Base-by-base conservation (phyloP, 2,329 filamentous ascomycete genomes). In the Monilinia polystroma region DNA sequence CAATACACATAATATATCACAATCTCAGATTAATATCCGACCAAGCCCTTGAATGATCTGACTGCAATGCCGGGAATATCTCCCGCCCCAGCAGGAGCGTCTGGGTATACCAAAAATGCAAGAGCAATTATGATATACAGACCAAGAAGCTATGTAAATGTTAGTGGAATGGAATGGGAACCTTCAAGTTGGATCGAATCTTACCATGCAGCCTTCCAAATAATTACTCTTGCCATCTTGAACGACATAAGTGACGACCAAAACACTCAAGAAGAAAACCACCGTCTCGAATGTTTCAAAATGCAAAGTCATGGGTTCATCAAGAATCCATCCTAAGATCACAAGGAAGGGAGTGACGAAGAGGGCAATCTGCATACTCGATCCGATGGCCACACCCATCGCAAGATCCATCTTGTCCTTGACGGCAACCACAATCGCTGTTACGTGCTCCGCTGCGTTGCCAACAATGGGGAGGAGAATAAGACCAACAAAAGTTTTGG, bases 221-320 rank as follows among this genome's bases (percentile, higher is more conserved):
- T 93, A 94, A 78, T 94, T 94, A n/a, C 87, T 91, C 77, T 90
- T 91, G 74, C 91, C 91, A 75, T 94, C 91, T 76, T 91, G 89
- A 62, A 93, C 88, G 2, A 85, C 90, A 78, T 87, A 92, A 66
- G 86, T 91, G 51, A 92, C 90, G 38, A 93, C 88, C 55, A 93
- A 78, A 2, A 90, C 88, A 12, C 88, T 90, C 63, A 93, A 82
- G 65, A 90, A 90, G 77, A 93, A 92, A 1, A 89, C 85, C 51
- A 93, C 87, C 0, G 90, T 92, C 80, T 92, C 88, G 72, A 93
- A 91, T 3, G 84, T 90, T 80, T 93, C 89, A 75, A 94, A 94
- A 76, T 91, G 89, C 55, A 94, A 82, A 10, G 89, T 89, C 87
- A 90, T 90, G 20, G 85, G 81, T 59, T 83, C 83, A 68, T 83